Conservation (phyloP, 148 eudicot species). For the Pharnaceum exiguum region DNA sequence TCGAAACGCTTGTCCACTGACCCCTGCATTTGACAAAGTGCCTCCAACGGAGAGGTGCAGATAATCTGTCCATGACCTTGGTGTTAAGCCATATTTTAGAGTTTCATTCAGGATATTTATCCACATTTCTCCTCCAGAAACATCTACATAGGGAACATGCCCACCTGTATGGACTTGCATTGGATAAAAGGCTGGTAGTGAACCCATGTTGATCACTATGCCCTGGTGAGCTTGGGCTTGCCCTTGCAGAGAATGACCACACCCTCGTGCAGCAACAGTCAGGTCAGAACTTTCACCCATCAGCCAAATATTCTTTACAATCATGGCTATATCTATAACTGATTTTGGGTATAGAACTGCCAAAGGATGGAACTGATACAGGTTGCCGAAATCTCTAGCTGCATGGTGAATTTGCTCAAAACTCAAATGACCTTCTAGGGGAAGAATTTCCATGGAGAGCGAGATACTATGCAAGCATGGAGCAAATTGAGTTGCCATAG, state of each 20-base stretch:
- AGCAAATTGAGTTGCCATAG: conserved; percentile 29
- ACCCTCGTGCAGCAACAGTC: conserved; percentile 76
- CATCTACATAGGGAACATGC: conserved; percentile 48
- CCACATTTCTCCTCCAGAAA: conserved; percentile 80
- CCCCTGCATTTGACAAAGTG: conserved; percentile 85
- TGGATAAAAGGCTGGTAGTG: conserved; percentile 26
- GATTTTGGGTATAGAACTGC: conserved; percentile 68
- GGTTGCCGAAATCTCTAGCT: conserved; percentile 62
- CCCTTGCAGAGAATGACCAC: conserved; percentile 74
- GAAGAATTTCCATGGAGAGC: conserved; percentile 33
- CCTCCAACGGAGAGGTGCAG: conserved; percentile 82
- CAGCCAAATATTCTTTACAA: conserved; percentile 44
- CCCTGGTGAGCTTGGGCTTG: conserved; percentile 68
- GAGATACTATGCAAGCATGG: conserved; percentile 29
- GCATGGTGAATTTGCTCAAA: conserved; percentile 41
- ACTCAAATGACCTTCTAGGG: conserved; percentile 40
- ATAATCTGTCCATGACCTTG: conserved; percentile 97
- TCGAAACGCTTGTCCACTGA: conserved; percentile 80
- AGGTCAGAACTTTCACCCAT: conserved; percentile 54
- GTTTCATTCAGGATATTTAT: conserved; percentile 54
- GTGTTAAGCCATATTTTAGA: conserved; percentile 62
- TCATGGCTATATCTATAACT: conserved; percentile 51
- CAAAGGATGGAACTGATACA: conserved; percentile 32
- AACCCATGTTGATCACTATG: conserved; percentile 66
- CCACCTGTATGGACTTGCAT: conserved; percentile 28